These are phyloP conservation scores for Trichophyton simii DNA, from an alignment of 2,329 filamentous ascomycete species.

Conservation along the genomic window DNA sequence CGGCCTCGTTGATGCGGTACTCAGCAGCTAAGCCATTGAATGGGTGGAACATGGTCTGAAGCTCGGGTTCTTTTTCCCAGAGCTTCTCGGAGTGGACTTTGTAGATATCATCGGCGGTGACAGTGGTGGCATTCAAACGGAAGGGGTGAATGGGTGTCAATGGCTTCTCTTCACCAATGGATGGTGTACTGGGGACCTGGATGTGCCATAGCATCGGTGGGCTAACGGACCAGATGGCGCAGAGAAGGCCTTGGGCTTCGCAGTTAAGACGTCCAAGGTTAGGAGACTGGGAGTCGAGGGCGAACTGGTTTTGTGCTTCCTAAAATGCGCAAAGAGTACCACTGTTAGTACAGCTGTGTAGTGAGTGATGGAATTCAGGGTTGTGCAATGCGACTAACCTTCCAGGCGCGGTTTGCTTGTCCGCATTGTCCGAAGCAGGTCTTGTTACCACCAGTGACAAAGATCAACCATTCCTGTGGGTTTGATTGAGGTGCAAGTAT, in stretches of 20 bases:
- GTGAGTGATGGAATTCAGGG: not conserved
- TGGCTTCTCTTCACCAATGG: slow-evolving; percentile 41
- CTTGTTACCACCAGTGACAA: slow-evolving; percentile 51
- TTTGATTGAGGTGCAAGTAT: slow-evolving; percentile 34
- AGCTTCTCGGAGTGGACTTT: slow-evolving; percentile 45
- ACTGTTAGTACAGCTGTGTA: not conserved
- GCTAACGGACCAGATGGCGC: slow-evolving; percentile 47
- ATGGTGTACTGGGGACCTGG: slow-evolving; percentile 39
- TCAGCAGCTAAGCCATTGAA: slow-evolving; percentile 46
- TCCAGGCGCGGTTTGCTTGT: slow-evolving; percentile 41
- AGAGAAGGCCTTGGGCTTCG: slow-evolving; percentile 46
- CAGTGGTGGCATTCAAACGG: slow-evolving; percentile 45
- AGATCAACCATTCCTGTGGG: slow-evolving; percentile 45
- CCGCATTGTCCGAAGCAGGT: slow-evolving; percentile 50
- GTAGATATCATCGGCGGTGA: slow-evolving; percentile 45
- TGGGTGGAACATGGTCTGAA: slow-evolving; percentile 49
- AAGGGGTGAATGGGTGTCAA: slow-evolving; percentile 42
- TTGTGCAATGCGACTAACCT: slow-evolving; percentile 24
- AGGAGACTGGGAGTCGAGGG: slow-evolving; percentile 42
- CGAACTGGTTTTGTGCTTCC: slow-evolving; percentile 43
- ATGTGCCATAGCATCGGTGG: slow-evolving; percentile 48
- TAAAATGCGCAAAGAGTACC: slow-evolving; percentile 17
- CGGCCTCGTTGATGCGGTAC: slow-evolving; percentile 40
- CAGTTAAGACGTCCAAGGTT: slow-evolving; percentile 48
- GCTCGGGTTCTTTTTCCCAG: slow-evolving; percentile 40